phyloP scores from a whole-genome alignment of 805 yeast genomes.

The Hanseniaspora lindneri region DNA sequence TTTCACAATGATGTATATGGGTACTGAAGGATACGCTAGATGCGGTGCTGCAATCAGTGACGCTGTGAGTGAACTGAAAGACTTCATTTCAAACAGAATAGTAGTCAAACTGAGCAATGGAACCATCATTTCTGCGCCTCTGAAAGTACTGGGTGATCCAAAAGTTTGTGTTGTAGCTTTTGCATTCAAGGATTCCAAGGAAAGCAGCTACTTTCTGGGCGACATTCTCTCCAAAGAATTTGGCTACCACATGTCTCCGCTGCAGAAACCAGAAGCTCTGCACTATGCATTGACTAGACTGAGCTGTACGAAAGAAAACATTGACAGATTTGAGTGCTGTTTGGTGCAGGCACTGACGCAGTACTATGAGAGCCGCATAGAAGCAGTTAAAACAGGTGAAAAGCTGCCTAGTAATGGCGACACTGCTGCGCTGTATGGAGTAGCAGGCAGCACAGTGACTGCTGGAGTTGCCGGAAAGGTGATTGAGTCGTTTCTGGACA shows the following conservation, averaged over 20 bases:
- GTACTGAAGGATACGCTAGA: slow-evolving; percentile 67
- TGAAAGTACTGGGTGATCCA: slow-evolving; percentile 78
- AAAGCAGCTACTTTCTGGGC: slow-evolving; percentile 47
- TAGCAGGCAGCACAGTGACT: slow-evolving; percentile 82
- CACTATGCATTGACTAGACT: slow-evolving; percentile 80
- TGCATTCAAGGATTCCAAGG: slow-evolving; percentile 14
- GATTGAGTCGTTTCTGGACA: slow-evolving; percentile 70
- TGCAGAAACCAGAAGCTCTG: slow-evolving; percentile 83
- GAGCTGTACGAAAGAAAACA: slow-evolving; percentile 4
- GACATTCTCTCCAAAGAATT: slow-evolving; percentile 47
- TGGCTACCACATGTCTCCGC: slow-evolving; percentile 83
- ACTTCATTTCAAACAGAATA: slow-evolving; percentile 35
- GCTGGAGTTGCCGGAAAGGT: slow-evolving; percentile 71
- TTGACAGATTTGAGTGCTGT: neutral
- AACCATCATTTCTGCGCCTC: slow-evolving; percentile 13
- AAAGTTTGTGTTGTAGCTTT: slow-evolving; percentile 65
- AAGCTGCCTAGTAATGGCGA: slow-evolving; percentile 33
- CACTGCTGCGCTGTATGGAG: slow-evolving; percentile 87
- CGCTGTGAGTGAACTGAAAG: slow-evolving; percentile 49
- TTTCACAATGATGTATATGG: slow-evolving; percentile 79
- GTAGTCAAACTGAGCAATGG: neutral
- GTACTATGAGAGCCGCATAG: slow-evolving; percentile 1
- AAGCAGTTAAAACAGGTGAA: slow-evolving; percentile 20
- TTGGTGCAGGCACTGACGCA: slow-evolving; percentile 33
- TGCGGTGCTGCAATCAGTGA: slow-evolving; percentile 55